A percentile compares a stretch with the other conserved stretches of the same genome.
phyloP scores from a whole-genome alignment of 129 eudicot genomes.

The Tagetes patula region DNA sequence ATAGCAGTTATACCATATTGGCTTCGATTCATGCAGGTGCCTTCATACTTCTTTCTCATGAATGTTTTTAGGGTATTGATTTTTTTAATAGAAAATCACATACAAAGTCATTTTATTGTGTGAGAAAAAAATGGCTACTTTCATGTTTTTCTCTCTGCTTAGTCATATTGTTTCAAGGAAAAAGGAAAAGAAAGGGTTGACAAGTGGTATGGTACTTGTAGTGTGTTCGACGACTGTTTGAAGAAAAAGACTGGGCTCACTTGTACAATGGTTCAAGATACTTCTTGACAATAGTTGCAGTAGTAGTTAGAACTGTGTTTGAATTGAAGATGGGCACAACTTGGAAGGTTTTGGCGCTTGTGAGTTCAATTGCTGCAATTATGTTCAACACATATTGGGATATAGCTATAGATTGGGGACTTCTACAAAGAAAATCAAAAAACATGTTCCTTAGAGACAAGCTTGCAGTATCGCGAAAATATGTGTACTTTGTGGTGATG shows the following conservation, averaged over 20 bases:
- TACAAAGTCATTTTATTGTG: not conserved
- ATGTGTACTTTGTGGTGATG: slow-evolving; percentile 65
- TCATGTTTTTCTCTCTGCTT: too few species aligned
- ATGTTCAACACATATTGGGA: slow-evolving; percentile 73
- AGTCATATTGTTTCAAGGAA: slow-evolving; percentile 13
- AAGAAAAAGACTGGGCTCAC: slow-evolving; percentile 56
- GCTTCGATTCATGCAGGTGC: slow-evolving; percentile 81
- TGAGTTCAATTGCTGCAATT: slow-evolving; percentile 57
- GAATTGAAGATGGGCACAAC: slow-evolving; percentile 42
- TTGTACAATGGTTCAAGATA: slow-evolving; percentile 68
- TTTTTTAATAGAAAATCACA: not conserved
- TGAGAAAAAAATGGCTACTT: not conserved
- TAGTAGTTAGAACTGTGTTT: slow-evolving; percentile 58
- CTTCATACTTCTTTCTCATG: slow-evolving; percentile 8
- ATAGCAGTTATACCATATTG: slow-evolving; percentile 73
- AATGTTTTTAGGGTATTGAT: not conserved
- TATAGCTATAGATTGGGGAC: slow-evolving; percentile 85
- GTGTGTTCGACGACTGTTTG: slow-evolving; percentile 74
- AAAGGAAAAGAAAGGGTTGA: not conserved
- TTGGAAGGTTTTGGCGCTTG: slow-evolving; percentile 60
- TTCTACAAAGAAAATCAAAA: slow-evolving; percentile 57
- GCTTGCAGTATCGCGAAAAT: slow-evolving; percentile 51
- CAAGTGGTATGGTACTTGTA: slow-evolving; percentile 28
- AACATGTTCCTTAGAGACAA: slow-evolving; percentile 62
- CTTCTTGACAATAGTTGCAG: slow-evolving; percentile 65